These are phyloP conservation scores for Terana coerulea DNA, from an alignment of 768 basidiomycete genomes.

Conservation along the genomic window DNA sequence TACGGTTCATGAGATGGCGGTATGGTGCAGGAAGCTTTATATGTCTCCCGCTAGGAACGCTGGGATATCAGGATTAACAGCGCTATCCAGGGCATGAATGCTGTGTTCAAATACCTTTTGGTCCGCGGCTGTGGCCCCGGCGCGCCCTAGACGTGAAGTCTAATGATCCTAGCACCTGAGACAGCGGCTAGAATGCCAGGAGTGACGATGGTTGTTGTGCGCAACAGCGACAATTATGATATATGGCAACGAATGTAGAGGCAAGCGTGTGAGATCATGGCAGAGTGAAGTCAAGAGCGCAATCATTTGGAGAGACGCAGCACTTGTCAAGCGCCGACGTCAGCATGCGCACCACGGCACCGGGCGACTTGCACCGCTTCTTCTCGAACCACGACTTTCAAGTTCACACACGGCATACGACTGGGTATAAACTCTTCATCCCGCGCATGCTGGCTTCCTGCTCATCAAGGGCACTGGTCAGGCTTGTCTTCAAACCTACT, in stretches of 20 bases:
- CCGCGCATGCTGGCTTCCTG: not conserved
- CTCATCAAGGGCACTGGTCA: not conserved
- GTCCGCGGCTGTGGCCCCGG: not conserved
- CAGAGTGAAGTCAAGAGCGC: not conserved
- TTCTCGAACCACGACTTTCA: too few relatives aligned
- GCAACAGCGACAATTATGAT: not conserved
- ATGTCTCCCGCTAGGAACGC: not conserved
- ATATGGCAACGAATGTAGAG: too few relatives aligned
- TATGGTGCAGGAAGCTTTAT: not conserved
- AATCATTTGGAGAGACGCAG: constrained; percentile 12
- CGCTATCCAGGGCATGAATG: not conserved
- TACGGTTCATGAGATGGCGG: constrained; percentile 7
- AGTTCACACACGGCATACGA: too few relatives aligned
- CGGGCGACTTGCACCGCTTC: too few relatives aligned
- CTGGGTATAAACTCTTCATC: too few relatives aligned
- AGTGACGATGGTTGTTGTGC: not conserved
- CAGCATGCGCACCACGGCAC: too few relatives aligned
- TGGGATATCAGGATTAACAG: not conserved
- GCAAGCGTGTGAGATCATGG: too few relatives aligned
- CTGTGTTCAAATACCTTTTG: not conserved
- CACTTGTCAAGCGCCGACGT: too few relatives aligned
- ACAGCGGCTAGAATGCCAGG: not conserved
- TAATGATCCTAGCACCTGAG: not conserved
- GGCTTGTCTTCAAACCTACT: not conserved
- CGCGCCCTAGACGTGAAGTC: too few relatives aligned